phyloP scores from a whole-genome alignment of 441 rosid species.

The Euphorbia neoarborescens region DNA sequence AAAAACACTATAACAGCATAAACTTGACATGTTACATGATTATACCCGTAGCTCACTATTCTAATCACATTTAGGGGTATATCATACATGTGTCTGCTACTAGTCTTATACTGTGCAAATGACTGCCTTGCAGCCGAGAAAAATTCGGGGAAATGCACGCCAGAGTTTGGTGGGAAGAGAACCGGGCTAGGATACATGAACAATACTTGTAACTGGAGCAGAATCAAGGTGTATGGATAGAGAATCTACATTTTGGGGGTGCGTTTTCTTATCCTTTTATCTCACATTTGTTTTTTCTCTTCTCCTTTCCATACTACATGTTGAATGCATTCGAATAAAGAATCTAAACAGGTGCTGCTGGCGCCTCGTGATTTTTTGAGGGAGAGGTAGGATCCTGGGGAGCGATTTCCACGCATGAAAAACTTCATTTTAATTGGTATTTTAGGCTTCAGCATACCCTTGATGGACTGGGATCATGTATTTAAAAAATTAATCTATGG shows the following conservation, averaged over 20 bases:
- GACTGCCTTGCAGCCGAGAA: slow-evolving; percentile 62
- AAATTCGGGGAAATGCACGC: slow-evolving; percentile 94
- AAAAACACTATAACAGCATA: neutral
- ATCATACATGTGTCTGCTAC: neutral
- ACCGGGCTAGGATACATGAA: slow-evolving; percentile 84
- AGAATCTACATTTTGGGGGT: slow-evolving; percentile 24
- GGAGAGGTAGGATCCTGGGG: slow-evolving; percentile 14
- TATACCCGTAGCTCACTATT: neutral
- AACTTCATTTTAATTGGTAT: slow-evolving; percentile 10
- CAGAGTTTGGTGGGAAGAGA: slow-evolving; percentile 97
- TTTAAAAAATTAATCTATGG: slow-evolving; percentile 14
- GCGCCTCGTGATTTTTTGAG: slow-evolving; percentile 21
- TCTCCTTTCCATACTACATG: slow-evolving; percentile 16
- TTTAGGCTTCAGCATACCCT: slow-evolving; percentile 3
- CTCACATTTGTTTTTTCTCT: neutral
- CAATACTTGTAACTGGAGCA: slow-evolving; percentile 43
- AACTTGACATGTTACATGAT: slow-evolving; percentile 1
- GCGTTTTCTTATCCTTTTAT: slow-evolving; percentile 12
- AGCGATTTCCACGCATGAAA: slow-evolving; percentile 9
- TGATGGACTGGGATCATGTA: slow-evolving; percentile 21
- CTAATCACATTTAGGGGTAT: neutral
- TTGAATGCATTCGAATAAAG: slow-evolving; percentile 23
- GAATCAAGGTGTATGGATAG: slow-evolving; percentile 9
- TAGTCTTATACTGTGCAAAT: neutral
- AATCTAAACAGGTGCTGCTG: slow-evolving; percentile 30